Base-by-base conservation (phyloP, 1,284 basidiomycete genomes). In the Agroathelia rolfsii region DNA sequence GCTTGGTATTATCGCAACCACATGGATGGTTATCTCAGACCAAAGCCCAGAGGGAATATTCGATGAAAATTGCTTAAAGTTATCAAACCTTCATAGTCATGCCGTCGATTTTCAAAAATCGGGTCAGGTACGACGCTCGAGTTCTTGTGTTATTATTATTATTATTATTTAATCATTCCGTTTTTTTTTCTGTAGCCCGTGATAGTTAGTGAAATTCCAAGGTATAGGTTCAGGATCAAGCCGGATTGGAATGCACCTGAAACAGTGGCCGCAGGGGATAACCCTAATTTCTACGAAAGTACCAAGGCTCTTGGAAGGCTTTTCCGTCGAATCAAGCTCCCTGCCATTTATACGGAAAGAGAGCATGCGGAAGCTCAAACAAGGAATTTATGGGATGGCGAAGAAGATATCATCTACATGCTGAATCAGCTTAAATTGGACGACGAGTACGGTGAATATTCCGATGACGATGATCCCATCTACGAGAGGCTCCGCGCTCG, bases 201-300 rank as follows among this genome's bases (percentile, higher is more conserved):
- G 5, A 49, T 51, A 5, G 42, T 66, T 18, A 26, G 47, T 2
- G 41, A 50, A 4, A 67, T 82, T 10, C 80, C 79, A 1, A 65
- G 44, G 45, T 52, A 57, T 6, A 54, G 58, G 23, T 43, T 45
- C 29, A 41, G 37, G 2, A 32, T 26, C 10, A 67, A 59, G 28
- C 76, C 76, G 5, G 76, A 79, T 47, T 80, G 76, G 75, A 61
- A 66, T 47, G 74, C 73, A 2, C 74, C 74, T 10, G 76, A 80
- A 52, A 72, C 68, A 0, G 47, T 63, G 8, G 55, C 55, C 14
- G 35, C 41, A 7, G 5, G 39, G 31, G 22, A 43, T 16, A 35
- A 45, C 11, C 39, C 44, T 0, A 20, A 14, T 3, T 63, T 49
- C 33, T 69, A 69, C 38, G 39, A 39, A 4, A 65, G 60, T 11